phyloP scores from a whole-genome alignment of 2,329 filamentous ascomycete genomes.

The Claviceps citrina region DNA sequence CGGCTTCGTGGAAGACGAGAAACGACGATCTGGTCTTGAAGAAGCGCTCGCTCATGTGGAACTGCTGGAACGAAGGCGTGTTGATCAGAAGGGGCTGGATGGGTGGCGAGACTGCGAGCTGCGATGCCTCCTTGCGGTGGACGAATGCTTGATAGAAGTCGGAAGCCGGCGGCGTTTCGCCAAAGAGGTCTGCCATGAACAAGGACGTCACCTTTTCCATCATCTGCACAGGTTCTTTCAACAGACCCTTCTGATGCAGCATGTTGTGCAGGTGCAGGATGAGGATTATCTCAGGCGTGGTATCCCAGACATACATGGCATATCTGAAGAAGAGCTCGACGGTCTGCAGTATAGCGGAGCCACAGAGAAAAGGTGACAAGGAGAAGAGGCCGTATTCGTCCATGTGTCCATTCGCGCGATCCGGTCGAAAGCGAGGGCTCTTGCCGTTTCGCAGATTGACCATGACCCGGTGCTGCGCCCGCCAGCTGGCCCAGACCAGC shows the following conservation, averaged over 20 bases:
- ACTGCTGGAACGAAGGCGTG: constrained; percentile 8
- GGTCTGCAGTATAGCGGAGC: constrained; percentile 27
- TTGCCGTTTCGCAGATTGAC: background rate
- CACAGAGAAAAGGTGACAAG: constrained; percentile 33
- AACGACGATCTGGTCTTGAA: constrained; percentile 6
- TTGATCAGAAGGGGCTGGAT: constrained; percentile 6
- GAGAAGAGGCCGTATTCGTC: constrained; percentile 31
- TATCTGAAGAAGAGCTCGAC: constrained; percentile 24
- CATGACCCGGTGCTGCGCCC: background rate
- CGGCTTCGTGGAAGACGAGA: constrained; percentile 4
- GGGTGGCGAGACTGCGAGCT: background rate
- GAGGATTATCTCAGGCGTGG: constrained; percentile 22
- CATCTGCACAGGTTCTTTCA: constrained; percentile 19
- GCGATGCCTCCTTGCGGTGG: background rate
- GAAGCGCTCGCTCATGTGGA: constrained; percentile 6
- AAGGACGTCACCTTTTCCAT: constrained; percentile 9
- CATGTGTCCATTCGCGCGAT: background rate
- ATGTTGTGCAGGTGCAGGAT: constrained; percentile 33
- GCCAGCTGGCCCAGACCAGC: background rate
- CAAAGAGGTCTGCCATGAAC: background rate
- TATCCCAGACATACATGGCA: constrained; percentile 24
- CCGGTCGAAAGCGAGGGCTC: background rate
- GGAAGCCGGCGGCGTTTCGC: background rate
- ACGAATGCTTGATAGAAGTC: background rate
- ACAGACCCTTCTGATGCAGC: constrained; percentile 25